Evolutionary conservation across 2,329 filamentous ascomycete species (phyloP).

Genomic region (Alternaria burnsii): DNA sequence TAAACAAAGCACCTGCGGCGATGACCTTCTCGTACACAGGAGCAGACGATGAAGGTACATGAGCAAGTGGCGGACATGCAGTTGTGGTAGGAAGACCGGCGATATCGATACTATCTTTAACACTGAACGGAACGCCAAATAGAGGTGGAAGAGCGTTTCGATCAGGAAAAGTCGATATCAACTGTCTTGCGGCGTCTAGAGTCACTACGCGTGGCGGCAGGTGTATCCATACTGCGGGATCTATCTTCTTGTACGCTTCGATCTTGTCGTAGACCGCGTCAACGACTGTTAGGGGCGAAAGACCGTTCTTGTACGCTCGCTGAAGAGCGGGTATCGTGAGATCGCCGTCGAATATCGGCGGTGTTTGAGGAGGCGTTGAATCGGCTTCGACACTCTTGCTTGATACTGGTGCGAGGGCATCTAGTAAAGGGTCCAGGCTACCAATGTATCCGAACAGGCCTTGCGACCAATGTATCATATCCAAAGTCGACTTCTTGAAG

Average conservation of each 20-base stretch:
- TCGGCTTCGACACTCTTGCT: background rate
- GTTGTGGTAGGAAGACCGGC: conserved; percentile 54
- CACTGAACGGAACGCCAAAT: conserved; percentile 65
- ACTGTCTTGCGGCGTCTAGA: conserved; percentile 52
- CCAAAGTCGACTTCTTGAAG: conserved; percentile 59
- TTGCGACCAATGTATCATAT: conserved; percentile 61
- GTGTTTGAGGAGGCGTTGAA: conserved; percentile 46
- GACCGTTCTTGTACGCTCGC: conserved; percentile 55
- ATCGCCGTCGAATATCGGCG: conserved; percentile 53
- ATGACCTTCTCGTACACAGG: conserved; percentile 61
- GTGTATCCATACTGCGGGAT: conserved; percentile 63
- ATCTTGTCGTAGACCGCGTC: conserved; percentile 59
- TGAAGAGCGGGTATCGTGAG: conserved; percentile 57
- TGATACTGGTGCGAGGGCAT: conserved; percentile 33
- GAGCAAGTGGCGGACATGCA: conserved; percentile 61
- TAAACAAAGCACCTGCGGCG: conserved; percentile 63
- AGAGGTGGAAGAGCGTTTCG: conserved; percentile 57
- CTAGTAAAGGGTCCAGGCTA: conserved; percentile 54
- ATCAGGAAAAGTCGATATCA: conserved; percentile 53
- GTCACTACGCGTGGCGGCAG: conserved; percentile 52
- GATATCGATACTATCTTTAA: conserved; percentile 67
- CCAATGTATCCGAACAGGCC: conserved; percentile 62
- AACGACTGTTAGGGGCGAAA: conserved; percentile 56
- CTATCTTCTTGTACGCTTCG: conserved; percentile 57
- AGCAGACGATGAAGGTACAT: conserved; percentile 59